Base-by-base conservation (phyloP, 83 land plant genomes). In the Thuja plicata region DNA sequence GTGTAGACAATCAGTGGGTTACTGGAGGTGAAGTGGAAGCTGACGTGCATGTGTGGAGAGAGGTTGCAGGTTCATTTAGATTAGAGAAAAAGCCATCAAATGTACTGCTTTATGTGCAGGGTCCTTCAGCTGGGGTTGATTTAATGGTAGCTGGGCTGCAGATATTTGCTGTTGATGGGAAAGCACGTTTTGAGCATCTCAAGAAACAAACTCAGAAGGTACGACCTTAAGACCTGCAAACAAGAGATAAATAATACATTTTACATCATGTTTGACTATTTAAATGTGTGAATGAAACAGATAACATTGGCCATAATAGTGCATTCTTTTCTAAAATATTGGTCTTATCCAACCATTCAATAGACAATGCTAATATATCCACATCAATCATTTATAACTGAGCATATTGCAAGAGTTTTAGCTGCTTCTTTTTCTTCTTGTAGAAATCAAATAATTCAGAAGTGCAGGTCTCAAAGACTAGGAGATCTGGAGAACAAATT, bases 61-160 rank as follows among this genome's bases (percentile, higher is more conserved):
- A 98, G 91, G 89, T 96, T 89, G 92, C 91, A 54, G 99, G 99
- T 0, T 97, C 99, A 24, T 98, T 98, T 71, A 94, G 99, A 66
- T 88, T 98, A 55, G 99, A 98, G 92, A 95, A 91, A 89, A 94
- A 95, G 83, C 96, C 99, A 17, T 66, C 91, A 1, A 91, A 95
- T 80, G 94, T 94, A 2, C 91, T 96, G 90, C 95, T 96, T 60
- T 95, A 95, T 92, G 89, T 96, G 37, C 99, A 97, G 87, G 99
- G 99, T 86, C 99, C 99, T 84, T 91, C 92, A 62, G 55, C 99
- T 88, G 96, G 97, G 43, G 94, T 98, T 86, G 99, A 97, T 90
- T 87, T 97, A 37, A 97, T 98, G 99, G 90, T 98, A 87, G 97
- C 97, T 45, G 96, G 96, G 27, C 95, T 98, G 87, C 96, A 94